Base-by-base conservation (phyloP, 2,329 filamentous ascomycete species). In the Ascochyta koolunga region DNA sequence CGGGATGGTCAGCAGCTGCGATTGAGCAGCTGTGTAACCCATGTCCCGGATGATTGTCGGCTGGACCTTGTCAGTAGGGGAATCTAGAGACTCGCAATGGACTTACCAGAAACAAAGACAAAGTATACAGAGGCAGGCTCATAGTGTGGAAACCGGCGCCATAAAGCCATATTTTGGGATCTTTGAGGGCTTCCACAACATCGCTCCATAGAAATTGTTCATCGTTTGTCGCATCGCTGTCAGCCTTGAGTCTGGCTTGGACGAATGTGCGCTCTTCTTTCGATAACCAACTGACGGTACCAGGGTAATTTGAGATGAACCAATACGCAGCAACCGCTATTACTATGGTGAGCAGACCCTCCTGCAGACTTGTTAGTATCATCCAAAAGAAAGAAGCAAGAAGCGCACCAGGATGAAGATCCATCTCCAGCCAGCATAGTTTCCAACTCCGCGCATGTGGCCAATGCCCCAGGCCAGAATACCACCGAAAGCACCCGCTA, bases 91-190 rank as follows among this genome's bases (percentile, higher is more conserved):
- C 16, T 21, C 5, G 24, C 11, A 5, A 31, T 16, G 2, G 2
- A 69, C 79, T 50, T 62, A 73, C 71, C 33, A 76, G 40, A 37
- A 76, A 76, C 2, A 76, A 61, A 15, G 72, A 75, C 10, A 76
- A 47, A 0, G 72, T 75, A 47, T 75, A 76, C 1, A 76, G 51
- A 0, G 73, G 73, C 7, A 92, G 72, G 51, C 85, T 88, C 79
- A 91, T 86, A 5, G 87, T 90, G 68, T 91, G 88, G 62, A 90
- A 91, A 0, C 82, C 83, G 0, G 90, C 69, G 0, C 87, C 86
- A 60, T 92, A 92, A 0, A 92, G 78, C 72, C 71, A 74, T 5
- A 70, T 59, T 42, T 75, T 74, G 33, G 67, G 42, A 29, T 75
- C 72, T 46, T 79, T 83, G 35, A 90, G 70, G 0, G 89, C 89